These are phyloP conservation scores for Colletotrichum sp. DNA, from an alignment of 2,329 filamentous ascomycete genomes.

Conservation along the genomic window DNA sequence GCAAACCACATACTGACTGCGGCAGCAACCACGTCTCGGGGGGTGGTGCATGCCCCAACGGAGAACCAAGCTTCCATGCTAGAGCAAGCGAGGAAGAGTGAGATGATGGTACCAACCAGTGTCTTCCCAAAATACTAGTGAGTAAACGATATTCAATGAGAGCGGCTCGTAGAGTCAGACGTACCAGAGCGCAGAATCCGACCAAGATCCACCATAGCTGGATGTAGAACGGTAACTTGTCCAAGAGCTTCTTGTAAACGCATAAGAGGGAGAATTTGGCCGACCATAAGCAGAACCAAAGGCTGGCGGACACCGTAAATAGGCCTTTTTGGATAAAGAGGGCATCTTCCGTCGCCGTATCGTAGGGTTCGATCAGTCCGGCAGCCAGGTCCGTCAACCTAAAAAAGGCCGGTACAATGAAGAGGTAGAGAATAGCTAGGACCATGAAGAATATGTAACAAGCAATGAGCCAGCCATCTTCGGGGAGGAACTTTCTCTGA, in stretches of 20 bases:
- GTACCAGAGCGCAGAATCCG: constrained; percentile 9
- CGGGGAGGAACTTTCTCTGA: constrained; percentile 7
- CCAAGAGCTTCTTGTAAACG: constrained; percentile 17
- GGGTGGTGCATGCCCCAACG: constrained; percentile 9
- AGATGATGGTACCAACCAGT: constrained; percentile 15
- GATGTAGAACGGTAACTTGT: not conserved
- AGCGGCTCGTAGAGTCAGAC: not conserved
- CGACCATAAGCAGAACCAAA: constrained; percentile 22
- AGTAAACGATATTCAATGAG: not conserved
- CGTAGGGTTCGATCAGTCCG: constrained; percentile 3
- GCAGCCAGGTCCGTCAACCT: constrained; percentile 6
- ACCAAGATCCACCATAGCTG: constrained; percentile 20
- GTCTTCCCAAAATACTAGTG: constrained; percentile 3
- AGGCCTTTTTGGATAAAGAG: constrained; percentile 13
- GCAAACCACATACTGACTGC: constrained; percentile 22
- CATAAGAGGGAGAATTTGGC: constrained; percentile 15
- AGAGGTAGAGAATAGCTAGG: constrained; percentile 14
- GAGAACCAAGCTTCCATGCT: constrained; percentile 21
- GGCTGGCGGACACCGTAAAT: constrained; percentile 14
- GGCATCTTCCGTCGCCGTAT: not conserved
- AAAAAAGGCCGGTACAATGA: constrained; percentile 12
- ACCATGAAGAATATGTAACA: constrained; percentile 16
- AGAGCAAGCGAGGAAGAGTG: constrained; percentile 20
- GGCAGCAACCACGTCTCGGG: constrained; percentile 13
- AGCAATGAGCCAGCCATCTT: constrained; percentile 18